phyloP scores from a whole-genome alignment of 2,329 filamentous ascomycete genomes.

The Neonectria magnoliae region DNA sequence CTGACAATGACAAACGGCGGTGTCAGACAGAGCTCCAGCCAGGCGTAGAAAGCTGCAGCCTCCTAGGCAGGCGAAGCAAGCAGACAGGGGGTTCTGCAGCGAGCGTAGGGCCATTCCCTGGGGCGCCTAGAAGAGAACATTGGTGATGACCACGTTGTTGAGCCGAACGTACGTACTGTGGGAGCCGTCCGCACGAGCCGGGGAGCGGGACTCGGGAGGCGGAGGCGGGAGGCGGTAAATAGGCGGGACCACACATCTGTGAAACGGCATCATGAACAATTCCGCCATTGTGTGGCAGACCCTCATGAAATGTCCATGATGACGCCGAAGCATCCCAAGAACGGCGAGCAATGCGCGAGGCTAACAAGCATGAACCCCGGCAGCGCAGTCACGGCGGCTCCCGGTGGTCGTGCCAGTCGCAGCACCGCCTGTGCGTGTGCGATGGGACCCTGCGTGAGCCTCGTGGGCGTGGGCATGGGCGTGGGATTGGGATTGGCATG shows the following conservation, averaged over 20 bases:
- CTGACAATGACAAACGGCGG: slow-evolving; percentile 34
- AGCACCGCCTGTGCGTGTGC: slow-evolving; percentile 30
- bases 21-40: slow-evolving; percentile 26
- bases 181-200: neutral
- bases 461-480: slow-evolving; percentile 30
- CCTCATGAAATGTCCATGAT: slow-evolving; percentile 24
- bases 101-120: slow-evolving; percentile 10
- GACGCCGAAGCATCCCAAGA: slow-evolving; percentile 15
- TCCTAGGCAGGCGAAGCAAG: slow-evolving; percentile 18
- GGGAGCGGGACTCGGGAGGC: slow-evolving; percentile 8
- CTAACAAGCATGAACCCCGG: slow-evolving; percentile 27
- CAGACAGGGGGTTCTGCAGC: slow-evolving; percentile 26
- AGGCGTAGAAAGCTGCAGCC: slow-evolving; percentile 27
- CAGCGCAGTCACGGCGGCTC: slow-evolving; percentile 31
- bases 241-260: slow-evolving; percentile 10
- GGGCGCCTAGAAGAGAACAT: slow-evolving; percentile 1
- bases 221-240: slow-evolving; percentile 5
- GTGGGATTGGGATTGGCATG: slow-evolving; percentile 17
- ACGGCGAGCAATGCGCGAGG: slow-evolving; percentile 27
- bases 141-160: slow-evolving; percentile 3
- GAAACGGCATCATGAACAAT: slow-evolving; percentile 33
- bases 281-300: slow-evolving; percentile 25
- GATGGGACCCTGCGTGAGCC: slow-evolving; percentile 39
- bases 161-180: neutral
- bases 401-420: slow-evolving; percentile 29